Evolutionary conservation across 768 basidiomycete genomes (phyloP), one percentile per base, ranked within the genome.

Genomic region (Mycena vulgaris): DNA sequence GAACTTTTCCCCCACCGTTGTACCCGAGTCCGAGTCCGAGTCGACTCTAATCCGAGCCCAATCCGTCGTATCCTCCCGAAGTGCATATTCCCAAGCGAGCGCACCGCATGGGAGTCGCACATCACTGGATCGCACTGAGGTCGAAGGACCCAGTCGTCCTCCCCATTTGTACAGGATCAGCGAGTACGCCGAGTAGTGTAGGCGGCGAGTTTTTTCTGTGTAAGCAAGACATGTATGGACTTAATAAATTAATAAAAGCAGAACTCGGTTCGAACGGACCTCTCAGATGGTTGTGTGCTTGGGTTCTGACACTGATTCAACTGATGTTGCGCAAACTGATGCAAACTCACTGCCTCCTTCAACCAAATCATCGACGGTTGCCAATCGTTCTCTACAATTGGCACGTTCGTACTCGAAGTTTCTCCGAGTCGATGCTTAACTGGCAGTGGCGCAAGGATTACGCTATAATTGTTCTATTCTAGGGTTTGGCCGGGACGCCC

Each of bases 61-160:
- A 8, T 70, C 69, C 27, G 55, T 49, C 25, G 69, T 47, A 8
- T 70, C 69, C 5, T 70, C 69, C 10, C 59, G 52, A n/a, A 70
- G 69, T 42, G 47, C 59, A 21, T 70, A 70, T 49, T 70, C 69
- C 19, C 69, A 70, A 39, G 64, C 64, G 33, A 70, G 69, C 49
- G 63, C 63, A 19, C 10, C 35, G 21, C 62, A 21, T 45, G 21
- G 21, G 1, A 27, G 49, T 28, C 48, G 57, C 14, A 23, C 30
- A 21, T 42, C 49, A 31, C 62, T 58, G 10, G 57, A 62, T 23
- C 35, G 4, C 23, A 5, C 33, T 3, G 57, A 64, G 45, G 25
- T 39, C 30, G 56, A 59, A 28, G 62, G 30, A 31, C 28, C 35
- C 23, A 61, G 69, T 64, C 69, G 69, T 27, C 69, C 69, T 17